These are phyloP conservation scores for Citrullus mucosospermus DNA, from an alignment of 306 rosid species.

Conservation along the genomic window DNA sequence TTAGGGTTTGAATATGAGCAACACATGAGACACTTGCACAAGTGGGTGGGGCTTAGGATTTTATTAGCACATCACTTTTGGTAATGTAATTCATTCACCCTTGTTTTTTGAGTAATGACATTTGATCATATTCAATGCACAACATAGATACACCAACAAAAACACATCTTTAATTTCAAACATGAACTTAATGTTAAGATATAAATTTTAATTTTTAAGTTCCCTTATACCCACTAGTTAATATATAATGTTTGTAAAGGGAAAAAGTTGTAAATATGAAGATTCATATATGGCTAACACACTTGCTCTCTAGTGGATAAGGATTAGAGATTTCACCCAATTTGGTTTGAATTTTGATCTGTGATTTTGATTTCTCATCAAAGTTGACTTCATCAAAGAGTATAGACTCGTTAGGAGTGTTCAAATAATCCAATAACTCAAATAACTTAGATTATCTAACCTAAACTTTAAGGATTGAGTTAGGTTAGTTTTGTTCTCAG, in stretches of 20 bases:
- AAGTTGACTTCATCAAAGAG: neutral
- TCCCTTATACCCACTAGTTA: neutral
- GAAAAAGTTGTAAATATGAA: neutral
- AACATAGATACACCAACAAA: neutral
- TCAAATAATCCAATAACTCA: no score
- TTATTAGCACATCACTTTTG: neutral
- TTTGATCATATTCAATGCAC: conserved; percentile 1
- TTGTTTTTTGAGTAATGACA: neutral
- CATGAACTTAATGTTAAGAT: neutral
- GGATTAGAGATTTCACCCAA: neutral
- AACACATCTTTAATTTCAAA: neutral
- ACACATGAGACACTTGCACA: neutral
- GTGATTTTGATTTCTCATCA: neutral
- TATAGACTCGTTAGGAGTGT: neutral
- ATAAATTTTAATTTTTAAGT: neutral
- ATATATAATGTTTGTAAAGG: neutral
- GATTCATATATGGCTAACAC: neutral
- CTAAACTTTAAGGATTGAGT: no score
- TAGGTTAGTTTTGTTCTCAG: no score
- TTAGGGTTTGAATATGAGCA: neutral
- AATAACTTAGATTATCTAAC: no score
- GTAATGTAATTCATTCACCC: neutral
- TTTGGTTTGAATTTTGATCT: neutral
- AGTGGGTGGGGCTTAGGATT: neutral
- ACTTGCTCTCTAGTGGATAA: neutral